Evolutionary conservation across 1,284 basidiomycete species (phyloP), one percentile per base, ranked within the genome.

Genomic region (Pseudozyma pruni): DNA sequence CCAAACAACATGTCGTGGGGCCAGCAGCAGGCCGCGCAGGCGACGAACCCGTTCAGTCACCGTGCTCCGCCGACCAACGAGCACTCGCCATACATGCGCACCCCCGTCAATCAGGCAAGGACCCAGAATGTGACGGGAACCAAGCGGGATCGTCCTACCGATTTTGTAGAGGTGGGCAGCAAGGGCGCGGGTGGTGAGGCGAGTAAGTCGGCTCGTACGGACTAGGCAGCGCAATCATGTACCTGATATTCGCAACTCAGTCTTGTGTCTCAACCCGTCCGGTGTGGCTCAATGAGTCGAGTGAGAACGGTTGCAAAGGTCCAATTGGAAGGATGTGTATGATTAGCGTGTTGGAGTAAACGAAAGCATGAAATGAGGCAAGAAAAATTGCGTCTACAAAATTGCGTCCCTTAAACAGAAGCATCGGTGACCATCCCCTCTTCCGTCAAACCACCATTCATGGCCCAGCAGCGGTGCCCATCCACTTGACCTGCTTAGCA

Each of bases 131-230:
- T 53, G 17, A 39, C 35, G 4, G 56, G 50, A 13, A 60, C 43
- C 17, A 76, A 75, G 38, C 53, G 72, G 20, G 75, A 76, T 22
- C 59, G 73, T 16, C 70, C 63, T 2, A 59, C 70, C 16, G 75
- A 78, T 45, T 67, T 78, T 50, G 51, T 74, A 34, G 75, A 78
- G 45, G 50, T 78, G 1, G 54, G 63, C 27, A 54, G 44, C 37
- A 53, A 54, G 16, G 63, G 50, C 13, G 27, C 7, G 7, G 49
- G 45, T n/a, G 45, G 31, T 16, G 63, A 57, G 9, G 19, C 62
- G 8, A 59, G 29, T 43, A 72, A 72, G 49, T 50, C 45, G 23
- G 55, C 69, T 16, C 50, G 69, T 4, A 72, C 62, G 11, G 51
- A 40, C 17, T 20, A 43, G 38, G 11, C n/a, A n/a, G n/a, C n/a